Percentiles rank a stretch among this genome's conserved stretches.
Conservation (phyloP, 1,139 yeast genomes). For the Yamadazyma sp. region DNA sequence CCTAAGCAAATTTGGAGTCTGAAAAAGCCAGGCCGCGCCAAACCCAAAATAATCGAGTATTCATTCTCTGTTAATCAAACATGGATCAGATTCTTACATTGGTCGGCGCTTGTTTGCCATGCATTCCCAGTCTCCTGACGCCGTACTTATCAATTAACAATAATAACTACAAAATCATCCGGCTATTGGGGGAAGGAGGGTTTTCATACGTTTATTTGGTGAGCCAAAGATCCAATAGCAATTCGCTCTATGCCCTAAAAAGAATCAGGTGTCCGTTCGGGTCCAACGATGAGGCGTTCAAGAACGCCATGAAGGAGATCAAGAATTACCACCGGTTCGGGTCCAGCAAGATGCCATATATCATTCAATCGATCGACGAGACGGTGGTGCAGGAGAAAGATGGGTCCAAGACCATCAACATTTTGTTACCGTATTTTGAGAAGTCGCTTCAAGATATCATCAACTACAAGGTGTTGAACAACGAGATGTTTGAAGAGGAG, state of each 20-base stretch:
- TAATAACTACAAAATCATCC: conserved; percentile 53
- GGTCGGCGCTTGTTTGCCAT: conserved; percentile 39
- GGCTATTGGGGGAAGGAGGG: conserved; percentile 86
- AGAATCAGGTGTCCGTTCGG: conserved; percentile 90
- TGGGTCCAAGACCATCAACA: conserved; percentile 76
- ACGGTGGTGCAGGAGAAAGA: conserved; percentile 69
- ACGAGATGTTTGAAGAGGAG: conserved; percentile 51
- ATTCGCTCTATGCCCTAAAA: conserved; percentile 69
- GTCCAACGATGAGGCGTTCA: conserved; percentile 57
- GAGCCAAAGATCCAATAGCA: conserved; percentile 41
- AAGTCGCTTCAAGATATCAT: conserved; percentile 76
- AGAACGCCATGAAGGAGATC: conserved; percentile 73
- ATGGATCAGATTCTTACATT: conserved; percentile 19
- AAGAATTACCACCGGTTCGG: conserved; percentile 70
- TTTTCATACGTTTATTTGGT: conserved; percentile 88
- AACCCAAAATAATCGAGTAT: too few species aligned
- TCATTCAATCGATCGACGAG: conserved; percentile 71
- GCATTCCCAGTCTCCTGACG: conserved; percentile 39
- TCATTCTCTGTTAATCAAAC: background rate
- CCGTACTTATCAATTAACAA: conserved; percentile 56
- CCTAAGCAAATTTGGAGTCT: too few species aligned
- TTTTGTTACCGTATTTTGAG: conserved; percentile 75
- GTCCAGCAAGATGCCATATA: conserved; percentile 55
- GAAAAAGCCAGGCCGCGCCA: background rate
- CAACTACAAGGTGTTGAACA: conserved; percentile 59